Base-by-base conservation (phyloP, 2,329 filamentous ascomycete species). In the Lasiodiplodia hormozganensis region DNA sequence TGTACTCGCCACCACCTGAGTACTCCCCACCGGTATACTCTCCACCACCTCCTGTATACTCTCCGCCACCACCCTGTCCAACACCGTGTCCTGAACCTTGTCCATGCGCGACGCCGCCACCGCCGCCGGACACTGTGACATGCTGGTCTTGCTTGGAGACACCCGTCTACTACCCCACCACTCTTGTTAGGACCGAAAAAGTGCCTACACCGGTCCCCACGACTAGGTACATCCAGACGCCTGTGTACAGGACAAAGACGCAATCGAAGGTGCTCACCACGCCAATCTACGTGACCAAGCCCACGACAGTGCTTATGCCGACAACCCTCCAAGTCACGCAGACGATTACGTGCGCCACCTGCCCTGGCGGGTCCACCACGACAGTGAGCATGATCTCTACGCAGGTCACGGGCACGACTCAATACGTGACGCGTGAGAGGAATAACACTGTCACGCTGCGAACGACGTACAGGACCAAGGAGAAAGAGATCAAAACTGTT, bases 141-240 rank as follows among this genome's bases (percentile, higher is more conserved):
- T 64, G 43, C 43, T 28, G 43, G 60, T 52, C 60, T 34, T 64
- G 43, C 12, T 3, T 47, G 4, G 18, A 47, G 21, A 60, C 56
- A 12, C 56, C 56, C 2, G 21, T 60, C 3, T 47, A 43, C 8
- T 25, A 28, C 21, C 56, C 36, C n/a, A 60, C 56, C 36, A 60
- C 56, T 16, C 21, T 31, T 38, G 40, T 36, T 14, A 28, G 11
- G 36, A 58, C 56, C 7, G 8, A 28, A 14, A 25, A n/a, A 38
- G 23, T 60, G 4, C 56, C 38, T 12, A 60, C 38, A 5, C 56
- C 56, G 1, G 56, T 58, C 12, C 54, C 28, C 34, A 57, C 54
- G 31, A 57, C 34, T 3, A 10, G 25, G 34, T 57, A 57, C 28
- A 58, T 40, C 18, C 23, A 28, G 25, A 31, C 36, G 31, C 36